Conservation (phyloP, 2,329 filamentous ascomycete species). For the Huntiella omanensis region DNA sequence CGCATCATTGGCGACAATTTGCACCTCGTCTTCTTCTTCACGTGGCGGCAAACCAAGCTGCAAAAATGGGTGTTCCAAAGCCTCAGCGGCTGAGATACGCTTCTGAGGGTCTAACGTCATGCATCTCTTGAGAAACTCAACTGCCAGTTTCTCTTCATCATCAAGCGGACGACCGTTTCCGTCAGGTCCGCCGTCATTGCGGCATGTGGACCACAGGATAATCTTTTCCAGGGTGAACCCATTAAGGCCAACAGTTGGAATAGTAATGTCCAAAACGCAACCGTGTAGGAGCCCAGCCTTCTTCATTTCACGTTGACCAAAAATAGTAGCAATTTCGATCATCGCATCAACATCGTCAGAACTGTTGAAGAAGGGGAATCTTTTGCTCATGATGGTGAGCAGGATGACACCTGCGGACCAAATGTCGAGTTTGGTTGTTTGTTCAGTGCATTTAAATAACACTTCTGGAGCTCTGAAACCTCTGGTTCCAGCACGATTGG, state of each 20-base stretch:
- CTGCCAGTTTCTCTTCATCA: conserved; percentile 50
- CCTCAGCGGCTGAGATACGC: conserved; percentile 57
- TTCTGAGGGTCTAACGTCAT: conserved; percentile 59
- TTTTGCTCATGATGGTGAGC: conserved; percentile 75
- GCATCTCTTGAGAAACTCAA: conserved; percentile 52
- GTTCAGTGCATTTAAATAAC: conserved; percentile 87
- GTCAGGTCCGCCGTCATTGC: conserved; percentile 40
- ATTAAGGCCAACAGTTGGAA: conserved; percentile 70
- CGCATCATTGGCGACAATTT: not conserved
- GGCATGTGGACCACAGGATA: conserved; percentile 81
- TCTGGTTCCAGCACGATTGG: conserved; percentile 84
- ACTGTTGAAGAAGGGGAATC: conserved; percentile 97
- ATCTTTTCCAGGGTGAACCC: conserved; percentile 88
- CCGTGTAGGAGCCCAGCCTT: conserved; percentile 68
- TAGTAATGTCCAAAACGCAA: conserved; percentile 77
- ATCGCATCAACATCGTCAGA: conserved; percentile 96
- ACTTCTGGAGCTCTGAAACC: conserved; percentile 95
- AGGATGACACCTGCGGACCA: conserved; percentile 97
- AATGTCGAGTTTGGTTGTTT: conserved; percentile 85
- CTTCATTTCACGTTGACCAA: conserved; percentile 72
- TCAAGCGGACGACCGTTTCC: conserved; percentile 33
- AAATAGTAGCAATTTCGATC: conserved; percentile 93
- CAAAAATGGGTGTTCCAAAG: conserved; percentile 55
- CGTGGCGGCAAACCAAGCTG: conserved; percentile 13
- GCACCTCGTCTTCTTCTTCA: not conserved